Base-by-base conservation (phyloP, 371 early-diverging fungal genomes). In the Capillidium heterosporum region DNA sequence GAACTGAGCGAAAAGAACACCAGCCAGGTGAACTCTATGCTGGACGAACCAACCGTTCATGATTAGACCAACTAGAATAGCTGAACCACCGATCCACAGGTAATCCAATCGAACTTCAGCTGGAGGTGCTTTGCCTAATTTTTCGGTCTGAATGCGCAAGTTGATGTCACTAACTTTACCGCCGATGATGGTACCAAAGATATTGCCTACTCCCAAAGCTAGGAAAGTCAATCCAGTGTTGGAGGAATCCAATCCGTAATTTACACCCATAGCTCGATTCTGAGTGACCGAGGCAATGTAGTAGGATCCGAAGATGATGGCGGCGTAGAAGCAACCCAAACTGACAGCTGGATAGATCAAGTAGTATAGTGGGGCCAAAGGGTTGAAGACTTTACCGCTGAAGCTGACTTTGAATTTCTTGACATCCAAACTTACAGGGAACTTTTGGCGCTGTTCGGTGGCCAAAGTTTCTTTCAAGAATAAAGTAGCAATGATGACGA, bases 391-490 rank as follows among this genome's bases (percentile, higher is more conserved):
- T 56, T 54, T 28, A 39, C n/a, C 31, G 17, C 48, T 17, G 24
- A 13, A 11, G 13, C 15, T n/a, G 15, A 43, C 40, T 23, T 60
- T 59, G 24, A 50, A 31, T 2, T 44, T 65, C 59, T 53, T 57
- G 1, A 40, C n/a, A 29, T 11, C 23, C 3, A 54, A 8, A 2
- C 5, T 28, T 2, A 11, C n/a, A 13, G 54, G 43, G 29, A 48
- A 26, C 0, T 1, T 24, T n/a, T 19, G 27, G 40, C 11, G 42
- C 19, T 11, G 39, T 1, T 55, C 54, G 32, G 56, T 57, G 1
- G 46, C 75, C 54, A 80, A 81, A 0, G 85, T 84, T 55, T 86
- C 87, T 5, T 84, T 82, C 53, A 84, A 57, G 55, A 81, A 71
- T 24, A 78, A 29, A 32, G 76, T 71, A n/a, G 80, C 59, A 2